Evolutionary conservation across 2,329 filamentous ascomycete genomes (phyloP).

Genomic region (Venturia aucupariae): DNA sequence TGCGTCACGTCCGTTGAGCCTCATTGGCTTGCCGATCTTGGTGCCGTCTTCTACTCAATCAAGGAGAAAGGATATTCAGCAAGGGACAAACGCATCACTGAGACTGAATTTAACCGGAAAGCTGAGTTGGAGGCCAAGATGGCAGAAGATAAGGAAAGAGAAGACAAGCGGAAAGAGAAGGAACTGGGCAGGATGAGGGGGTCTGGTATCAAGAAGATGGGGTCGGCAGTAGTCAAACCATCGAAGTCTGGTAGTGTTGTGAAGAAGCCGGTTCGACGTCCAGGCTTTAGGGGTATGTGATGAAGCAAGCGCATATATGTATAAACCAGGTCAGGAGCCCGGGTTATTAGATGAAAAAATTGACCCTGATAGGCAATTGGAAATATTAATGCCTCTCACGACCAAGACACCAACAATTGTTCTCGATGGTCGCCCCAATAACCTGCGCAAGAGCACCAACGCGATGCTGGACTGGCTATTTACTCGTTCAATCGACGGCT

Average conservation of each 20-base stretch:
- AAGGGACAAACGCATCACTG: constrained; percentile 74
- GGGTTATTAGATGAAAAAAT: neutral
- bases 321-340: neutral
- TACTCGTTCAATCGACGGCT: neutral
- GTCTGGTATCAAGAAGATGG: constrained; percentile 1
- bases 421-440: neutral
- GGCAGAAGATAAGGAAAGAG: constrained; percentile 68
- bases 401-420: neutral
- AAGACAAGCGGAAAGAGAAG: constrained; percentile 43
- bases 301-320: neutral
- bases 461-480: neutral
- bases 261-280: neutral
- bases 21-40: constrained; percentile 92
- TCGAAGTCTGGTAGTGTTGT: constrained; percentile 1
- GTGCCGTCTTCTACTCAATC: constrained; percentile 93
- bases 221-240: neutral
- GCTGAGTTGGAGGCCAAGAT: constrained; percentile 93
- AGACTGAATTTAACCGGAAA: constrained; percentile 83
- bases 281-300: neutral
- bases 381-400: neutral
- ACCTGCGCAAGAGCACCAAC: neutral
- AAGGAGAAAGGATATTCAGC: constrained; percentile 96
- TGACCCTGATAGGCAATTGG: neutral
- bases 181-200: constrained; percentile 21
- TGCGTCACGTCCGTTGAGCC: constrained; percentile 94